A percentile compares a stretch with the other conserved stretches of the same genome.
Conservation (phyloP, 495 filamentous ascomycete species). For the Penicillium malachiteum region DNA sequence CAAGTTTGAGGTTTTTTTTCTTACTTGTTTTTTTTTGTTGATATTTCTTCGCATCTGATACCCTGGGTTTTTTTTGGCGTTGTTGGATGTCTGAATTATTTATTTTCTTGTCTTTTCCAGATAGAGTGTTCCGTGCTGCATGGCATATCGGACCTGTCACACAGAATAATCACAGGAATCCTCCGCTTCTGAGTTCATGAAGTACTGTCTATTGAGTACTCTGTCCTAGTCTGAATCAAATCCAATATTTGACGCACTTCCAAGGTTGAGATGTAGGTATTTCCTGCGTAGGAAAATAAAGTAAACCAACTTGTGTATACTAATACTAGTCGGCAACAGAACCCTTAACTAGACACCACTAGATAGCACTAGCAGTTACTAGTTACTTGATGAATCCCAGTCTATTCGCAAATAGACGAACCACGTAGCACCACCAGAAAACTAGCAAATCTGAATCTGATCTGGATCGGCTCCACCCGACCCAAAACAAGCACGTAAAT, state of each 20-base stretch:
- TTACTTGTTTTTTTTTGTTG: conserved; percentile 5
- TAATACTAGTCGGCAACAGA: too few species aligned
- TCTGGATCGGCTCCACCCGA: conserved; percentile 5
- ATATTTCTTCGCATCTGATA: conserved; percentile 26
- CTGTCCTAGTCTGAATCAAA: neutral
- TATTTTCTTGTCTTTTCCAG: neutral
- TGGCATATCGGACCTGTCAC: conserved; percentile 7
- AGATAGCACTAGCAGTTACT: too few species aligned
- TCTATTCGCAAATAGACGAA: too few species aligned
- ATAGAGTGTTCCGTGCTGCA: conserved; percentile 8
- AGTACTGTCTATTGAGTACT: too few species aligned
- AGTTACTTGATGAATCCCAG: too few species aligned
- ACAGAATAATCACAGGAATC: neutral
- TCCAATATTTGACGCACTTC: neutral
- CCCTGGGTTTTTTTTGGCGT: conserved; percentile 23
- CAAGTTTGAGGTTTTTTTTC: neutral
- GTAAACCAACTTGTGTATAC: too few species aligned
- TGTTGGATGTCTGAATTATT: conserved; percentile 14
- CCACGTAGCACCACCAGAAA: neutral
- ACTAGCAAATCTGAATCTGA: neutral
- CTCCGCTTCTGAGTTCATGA: too few species aligned
- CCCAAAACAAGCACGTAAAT: conserved; percentile 4
- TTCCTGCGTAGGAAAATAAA: neutral
- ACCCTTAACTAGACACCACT: too few species aligned
- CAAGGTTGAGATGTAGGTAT: too few species aligned